Evolutionary conservation across 768 basidiomycete species (phyloP), one percentile per base, ranked within the genome.

Genomic region (Termitomyces sp.): DNA sequence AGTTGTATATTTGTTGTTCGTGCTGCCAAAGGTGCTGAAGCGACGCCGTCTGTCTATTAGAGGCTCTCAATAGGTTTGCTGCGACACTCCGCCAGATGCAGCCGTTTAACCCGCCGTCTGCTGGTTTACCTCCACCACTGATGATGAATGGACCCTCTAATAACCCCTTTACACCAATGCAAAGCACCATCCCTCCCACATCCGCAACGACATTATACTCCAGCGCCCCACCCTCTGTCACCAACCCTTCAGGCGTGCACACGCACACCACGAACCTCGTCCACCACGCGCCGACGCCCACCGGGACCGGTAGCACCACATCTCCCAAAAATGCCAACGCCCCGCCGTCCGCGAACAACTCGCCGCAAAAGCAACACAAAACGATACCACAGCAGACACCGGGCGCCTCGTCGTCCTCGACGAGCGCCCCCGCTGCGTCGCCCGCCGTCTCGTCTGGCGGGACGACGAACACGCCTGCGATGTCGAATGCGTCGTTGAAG

Each of bases 341-440:
- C 2, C 67, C 81, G 1, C 68, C 75, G 38, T 81, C 84, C 53
- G 78, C 78, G 52, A 74, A 76, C 56, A 83, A 76, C 58, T 81
- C 83, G 25, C 82, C 82, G 12, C 79, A 77, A 69, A 89, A 89
- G 71, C 82, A 83, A 71, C 79, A 81, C 65, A 86, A 87, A 66
- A 78, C 79, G 48, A 79, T 82, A 59, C 79, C 78, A 42, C 71
- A 68, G 47, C 56, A 59, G 44, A 59, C 62, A 45, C 57, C 56
- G 34, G 59, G 56, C 46, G 68, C 73, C 1, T 62, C 71, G 51
- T 73, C 73, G 55, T 65, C 72, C 3, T 65, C 72, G 2, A 65
- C 71, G 5, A 67, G 71, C 45, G 69, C 72, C 56, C 69, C 81
- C 23, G 51, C 59, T 27, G 54, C 71, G n/a, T 68, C 71, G 14